Base-by-base conservation (phyloP, 2,329 filamentous ascomycete species). In the Orbilia javanica region DNA sequence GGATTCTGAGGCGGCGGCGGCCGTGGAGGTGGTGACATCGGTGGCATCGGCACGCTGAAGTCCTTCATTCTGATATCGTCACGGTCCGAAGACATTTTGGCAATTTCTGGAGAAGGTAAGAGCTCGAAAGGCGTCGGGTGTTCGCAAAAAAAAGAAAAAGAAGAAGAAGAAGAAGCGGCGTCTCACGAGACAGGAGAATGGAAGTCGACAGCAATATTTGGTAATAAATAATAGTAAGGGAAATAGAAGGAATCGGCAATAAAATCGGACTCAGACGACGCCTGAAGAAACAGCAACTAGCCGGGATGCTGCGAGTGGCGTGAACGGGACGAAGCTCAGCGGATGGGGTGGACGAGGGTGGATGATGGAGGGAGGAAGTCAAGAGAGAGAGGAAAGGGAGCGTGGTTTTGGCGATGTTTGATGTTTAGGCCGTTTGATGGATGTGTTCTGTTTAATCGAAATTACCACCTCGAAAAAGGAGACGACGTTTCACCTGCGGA, bases 361-460 rank as follows among this genome's bases (percentile, higher is more conserved):
- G 53, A 15, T 29, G 72, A 48, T 64, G 44, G 60, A 60, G 50
- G 36, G 36, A 44, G 25, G 20, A 48, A 27, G 46, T 50, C 7
- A 27, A 55, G 52, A 65, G 63, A 53, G 52, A 64, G 64, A 20
- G 48, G 39, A 68, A 52, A 46, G 42, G 8, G 50, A 10, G 31
- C 46, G 71, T 57, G 64, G 71, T 25, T 71, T 69, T 71, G 73
- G 62, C 74, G 74, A 78, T 78, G 74, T 78, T 78, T 78, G 73
- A 77, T 65, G 48, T 39, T 39, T 15, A 39, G 36, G 34, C 11
- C 13, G 39, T 71, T 72, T 78, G 74, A 68, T 64, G 70, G 73
- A 77, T 65, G 48, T 71, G 66, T 74, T 74, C 70, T 52, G 62
- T 71, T 62, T 27, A 31, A 67, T 50, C 50, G 60, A 67, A 78